Evolutionary conservation across 768 basidiomycete species (phyloP).

Genomic region (Mycena indigotica): DNA sequence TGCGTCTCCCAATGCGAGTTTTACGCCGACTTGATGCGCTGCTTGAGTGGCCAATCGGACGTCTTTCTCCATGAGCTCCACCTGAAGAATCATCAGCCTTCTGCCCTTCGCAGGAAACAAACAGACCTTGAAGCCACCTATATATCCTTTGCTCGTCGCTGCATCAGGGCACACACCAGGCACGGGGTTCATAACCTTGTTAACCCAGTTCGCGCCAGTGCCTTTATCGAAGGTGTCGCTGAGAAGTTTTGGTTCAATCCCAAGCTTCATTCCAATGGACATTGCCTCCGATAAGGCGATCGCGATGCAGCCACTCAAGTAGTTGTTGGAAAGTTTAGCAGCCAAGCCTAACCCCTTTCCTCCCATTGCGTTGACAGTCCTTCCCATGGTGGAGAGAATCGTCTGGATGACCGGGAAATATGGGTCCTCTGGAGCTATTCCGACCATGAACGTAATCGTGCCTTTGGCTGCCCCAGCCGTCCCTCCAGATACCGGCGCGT

Average conservation of each 20-base stretch:
- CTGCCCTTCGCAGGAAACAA: not conserved
- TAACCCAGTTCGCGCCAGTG: constrained; percentile 44
- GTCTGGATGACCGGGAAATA: constrained; percentile 34
- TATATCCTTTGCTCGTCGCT: constrained; percentile 43
- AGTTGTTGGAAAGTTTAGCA: constrained; percentile 49
- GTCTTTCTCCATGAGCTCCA: constrained; percentile 50
- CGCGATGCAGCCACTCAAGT: constrained; percentile 44
- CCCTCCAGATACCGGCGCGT: constrained; percentile 47
- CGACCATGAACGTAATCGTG: constrained; percentile 45
- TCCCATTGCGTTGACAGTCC: constrained; percentile 39
- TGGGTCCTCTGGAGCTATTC: constrained; percentile 34
- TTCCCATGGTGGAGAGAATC: constrained; percentile 40
- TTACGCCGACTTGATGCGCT: constrained; percentile 39
- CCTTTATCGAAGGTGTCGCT: constrained; percentile 42
- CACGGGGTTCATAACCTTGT: constrained; percentile 45
- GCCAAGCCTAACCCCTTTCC: constrained; percentile 44
- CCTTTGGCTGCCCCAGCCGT: constrained; percentile 42
- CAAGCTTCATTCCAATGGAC: constrained; percentile 48
- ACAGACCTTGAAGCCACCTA: constrained; percentile 46
- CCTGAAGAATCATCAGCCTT: constrained; percentile 25
- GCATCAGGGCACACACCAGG: constrained; percentile 47
- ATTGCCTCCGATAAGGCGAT: constrained; percentile 47
- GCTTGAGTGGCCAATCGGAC: constrained; percentile 42
- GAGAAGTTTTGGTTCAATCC: constrained; percentile 41
- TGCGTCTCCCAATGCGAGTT: constrained; percentile 41